These are phyloP conservation scores for Echium plantagineum DNA, from an alignment of 257 asterid species.

Conservation along the genomic window DNA sequence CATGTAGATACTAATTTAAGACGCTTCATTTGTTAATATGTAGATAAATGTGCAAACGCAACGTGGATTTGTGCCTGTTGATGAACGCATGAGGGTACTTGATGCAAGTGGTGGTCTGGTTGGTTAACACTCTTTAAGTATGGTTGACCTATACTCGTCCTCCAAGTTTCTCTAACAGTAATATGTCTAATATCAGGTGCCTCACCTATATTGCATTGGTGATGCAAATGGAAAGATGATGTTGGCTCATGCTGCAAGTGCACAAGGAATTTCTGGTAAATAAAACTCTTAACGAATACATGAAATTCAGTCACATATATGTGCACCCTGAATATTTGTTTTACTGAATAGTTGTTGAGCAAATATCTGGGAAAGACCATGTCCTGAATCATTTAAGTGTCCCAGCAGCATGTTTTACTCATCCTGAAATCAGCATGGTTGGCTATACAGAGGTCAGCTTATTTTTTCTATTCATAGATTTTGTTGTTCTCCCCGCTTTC, in stretches of 20 bases:
- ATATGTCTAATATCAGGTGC: conserved; percentile 44
- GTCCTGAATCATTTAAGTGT: conserved; percentile 84
- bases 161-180: conserved; percentile 10
- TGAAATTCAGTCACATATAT: conserved; percentile 2
- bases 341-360: conserved; percentile 68
- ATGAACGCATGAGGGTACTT: conserved; percentile 86
- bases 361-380: conserved; percentile 80
- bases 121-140: conserved; percentile 18
- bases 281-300: conserved; percentile 9
- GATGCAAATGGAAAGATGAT: conserved; percentile 99
- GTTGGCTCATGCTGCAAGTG: conserved; percentile 99
- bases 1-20: conserved; percentile 8
- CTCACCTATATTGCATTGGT: conserved; percentile 92
- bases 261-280: conserved; percentile 88
- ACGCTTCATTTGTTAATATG: conserved; percentile 13
- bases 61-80: conserved; percentile 92
- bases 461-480: not conserved
- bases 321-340: conserved; percentile 14
- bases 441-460: conserved; percentile 82
- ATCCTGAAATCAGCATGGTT: conserved; percentile 98
- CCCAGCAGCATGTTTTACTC: conserved; percentile 99
- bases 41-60: conserved; percentile 84
- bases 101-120: conserved; percentile 85
- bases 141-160: conserved; percentile 7
- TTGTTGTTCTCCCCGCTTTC: conserved; percentile 9